Evolutionary conservation across 768 basidiomycete genomes (phyloP), one percentile per base, ranked within the genome.

Genomic region (Mycena rebaudengoi): DNA sequence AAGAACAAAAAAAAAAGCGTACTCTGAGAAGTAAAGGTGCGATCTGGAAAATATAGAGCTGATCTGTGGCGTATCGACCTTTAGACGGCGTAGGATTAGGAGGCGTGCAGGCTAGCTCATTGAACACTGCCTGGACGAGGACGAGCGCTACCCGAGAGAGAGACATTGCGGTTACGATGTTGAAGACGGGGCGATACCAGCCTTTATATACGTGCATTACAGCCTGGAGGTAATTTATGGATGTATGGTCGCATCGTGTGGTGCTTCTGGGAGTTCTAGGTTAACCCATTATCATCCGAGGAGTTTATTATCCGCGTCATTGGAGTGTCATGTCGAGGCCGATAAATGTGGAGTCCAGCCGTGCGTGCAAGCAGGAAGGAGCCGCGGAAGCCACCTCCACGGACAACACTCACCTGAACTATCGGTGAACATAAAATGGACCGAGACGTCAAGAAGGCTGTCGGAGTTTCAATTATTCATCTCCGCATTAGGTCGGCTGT

Each of bases 81-180:
- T 85, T 85, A 32, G 70, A 60, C 0, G 79, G 81, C 0, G 86
- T 85, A 11, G 84, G 85, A 70, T 88, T 86, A 2, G 88, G 88
- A 0, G 88, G 86, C 0, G 84, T 84, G 66, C 79, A 85, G 0
- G 85, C 88, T 0, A 80, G 66, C 35, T 86, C 82, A 67, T 88
- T 85, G 70, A 76, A 79, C 26, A 81, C 48, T 2, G 86, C 84
- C 64, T 88, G 86, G 33, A 84, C 60, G 33, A 79, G 67, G 66
- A 85, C 79, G 58, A 89, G 82, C 33, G 74, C 68, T 18, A 82
- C 81, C 21, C 87, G 81, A 30, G 79, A 59, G 60, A 83, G 72
- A 50, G 84, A 82, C 86, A 89, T 88, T 39, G 40, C 12, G 14
- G 33, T 13, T 12, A n/a, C 3, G 16, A 21, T 30, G 28, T 21